Evolutionary conservation across 2,329 filamentous ascomycete genomes (phyloP).

Genomic region (Colletotrichum noveboracense): DNA sequence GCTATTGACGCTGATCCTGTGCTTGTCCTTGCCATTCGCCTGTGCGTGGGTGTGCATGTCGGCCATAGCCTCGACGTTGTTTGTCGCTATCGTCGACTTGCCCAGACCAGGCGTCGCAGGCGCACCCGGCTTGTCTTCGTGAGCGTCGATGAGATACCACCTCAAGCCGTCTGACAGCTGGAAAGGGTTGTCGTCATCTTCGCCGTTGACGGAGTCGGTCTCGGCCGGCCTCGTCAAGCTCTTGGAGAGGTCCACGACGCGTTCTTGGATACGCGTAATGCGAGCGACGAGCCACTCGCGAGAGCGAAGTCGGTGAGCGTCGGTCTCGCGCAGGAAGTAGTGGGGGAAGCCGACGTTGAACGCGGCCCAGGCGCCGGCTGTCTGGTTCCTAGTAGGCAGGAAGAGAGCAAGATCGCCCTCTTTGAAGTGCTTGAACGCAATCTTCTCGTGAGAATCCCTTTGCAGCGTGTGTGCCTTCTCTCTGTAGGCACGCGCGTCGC

Average conservation of each 20-base stretch:
- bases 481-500: constrained; percentile 84
- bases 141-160: constrained; percentile 95
- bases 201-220: constrained; percentile 54
- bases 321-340: constrained; percentile 94
- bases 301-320: constrained; percentile 80
- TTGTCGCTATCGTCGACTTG: constrained; percentile 89
- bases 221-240: constrained; percentile 58
- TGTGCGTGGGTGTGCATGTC: constrained; percentile 63
- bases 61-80: constrained; percentile 85
- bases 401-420: constrained; percentile 95
- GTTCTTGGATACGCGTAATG: constrained; percentile 89
- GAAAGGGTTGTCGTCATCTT: constrained; percentile 95
- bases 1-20: constrained; percentile 53
- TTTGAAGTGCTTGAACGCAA: constrained; percentile 94
- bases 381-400: constrained; percentile 91
- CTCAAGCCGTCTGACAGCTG: constrained; percentile 92
- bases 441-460: constrained; percentile 91
- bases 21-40: constrained; percentile 47
- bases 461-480: constrained; percentile 84
- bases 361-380: constrained; percentile 93
- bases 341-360: constrained; percentile 98
- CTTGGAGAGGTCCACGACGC: constrained; percentile 89
- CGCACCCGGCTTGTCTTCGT: constrained; percentile 89
- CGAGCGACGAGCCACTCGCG: constrained; percentile 97
- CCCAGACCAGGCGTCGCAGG: constrained; percentile 91